Evolutionary conservation across 23 red algal species (phyloP), one percentile per base, ranked within the genome.

Genomic region (Gracilaria domingensis): DNA sequence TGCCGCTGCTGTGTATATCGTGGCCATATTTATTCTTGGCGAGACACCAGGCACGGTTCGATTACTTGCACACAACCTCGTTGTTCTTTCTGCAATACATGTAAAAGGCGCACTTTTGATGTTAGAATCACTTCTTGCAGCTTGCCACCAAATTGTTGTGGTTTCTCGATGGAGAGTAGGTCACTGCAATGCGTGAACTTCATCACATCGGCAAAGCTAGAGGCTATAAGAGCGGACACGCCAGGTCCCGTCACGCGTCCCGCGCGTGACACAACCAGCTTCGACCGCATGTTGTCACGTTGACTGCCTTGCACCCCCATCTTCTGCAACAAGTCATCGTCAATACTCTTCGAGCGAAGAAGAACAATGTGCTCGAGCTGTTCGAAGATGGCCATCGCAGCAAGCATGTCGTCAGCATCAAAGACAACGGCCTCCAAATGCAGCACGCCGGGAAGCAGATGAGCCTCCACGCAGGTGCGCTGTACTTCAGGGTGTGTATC

Each of bases 1-100:
- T 29, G 87, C 81, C 3, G 75, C 87, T 4, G 3, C 71, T 5
- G 73, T 49, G 74, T 90, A 90, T 58, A 48, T 90, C 73, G 5
- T 54, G 23, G 87, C 70, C 48, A 17, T 90, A 45, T 23, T 81
- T 4, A 12, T 90, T 55, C 74, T 90, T 21, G 40, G 42, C 28
- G 87, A 90, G 32, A 66, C 81, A 13, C 53, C 75, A 48, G 45
- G 26, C 23, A 34, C 20, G 21, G 0, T 4, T 8, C 12, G 72
- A 30, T 51, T 77, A 26, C 14, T 51, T n/a, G 72, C 40, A 18
- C 28, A 40, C 30, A 21, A 4, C 0, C 72, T 77, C 0, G 72
- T 77, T 12, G 39, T 77, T 23, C 8, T 50, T 34, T 40, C 72
- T 13, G 5, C 72, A 21, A 0, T 50, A 25, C 30, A 3, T 30